These are phyloP conservation scores for Sonneratia caseolaris DNA, from an alignment of 345 rosid genomes.

Conservation along the genomic window DNA sequence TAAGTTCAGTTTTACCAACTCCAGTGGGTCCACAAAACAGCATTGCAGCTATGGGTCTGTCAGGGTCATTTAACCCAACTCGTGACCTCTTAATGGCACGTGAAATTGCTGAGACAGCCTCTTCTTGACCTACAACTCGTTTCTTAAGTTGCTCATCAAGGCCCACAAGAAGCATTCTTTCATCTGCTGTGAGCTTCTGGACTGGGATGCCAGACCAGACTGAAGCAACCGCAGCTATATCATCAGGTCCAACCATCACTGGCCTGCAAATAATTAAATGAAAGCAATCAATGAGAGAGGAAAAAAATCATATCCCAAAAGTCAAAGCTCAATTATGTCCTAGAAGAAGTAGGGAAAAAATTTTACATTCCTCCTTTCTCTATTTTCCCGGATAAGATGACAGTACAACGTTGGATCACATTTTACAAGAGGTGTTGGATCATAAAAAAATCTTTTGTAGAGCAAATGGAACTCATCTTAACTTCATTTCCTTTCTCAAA, in stretches of 20 bases:
- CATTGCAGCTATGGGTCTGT: conserved; percentile 91
- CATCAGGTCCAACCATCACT: conserved; percentile 69
- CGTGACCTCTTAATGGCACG: conserved; percentile 96
- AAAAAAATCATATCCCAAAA: conserved; percentile 17
- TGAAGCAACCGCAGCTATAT: conserved; percentile 87
- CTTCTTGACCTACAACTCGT: conserved; percentile 92
- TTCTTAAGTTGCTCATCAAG: conserved; percentile 70
- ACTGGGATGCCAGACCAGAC: conserved; percentile 97
- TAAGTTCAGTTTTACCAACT: conserved; percentile 91
- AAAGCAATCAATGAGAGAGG: background rate
- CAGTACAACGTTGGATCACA: background rate
- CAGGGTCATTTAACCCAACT: conserved; percentile 80
- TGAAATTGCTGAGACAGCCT: conserved; percentile 84
- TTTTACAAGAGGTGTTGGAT: background rate
- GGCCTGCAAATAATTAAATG: conserved; percentile 36
- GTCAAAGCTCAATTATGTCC: background rate
- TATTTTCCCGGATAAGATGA: background rate
- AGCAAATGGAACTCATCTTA: background rate
- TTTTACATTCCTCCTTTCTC: background rate
- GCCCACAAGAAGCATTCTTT: conserved; percentile 61
- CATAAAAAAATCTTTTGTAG: background rate
- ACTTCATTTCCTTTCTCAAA: background rate
- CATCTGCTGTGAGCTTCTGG: conserved; percentile 94
- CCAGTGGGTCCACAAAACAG: conserved; percentile 99
- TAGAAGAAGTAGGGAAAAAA: background rate